A percentile compares a stretch with the other conserved stretches of the same genome.
Conservation (phyloP, 805 yeast species). For the Clavispora phyllophila region DNA sequence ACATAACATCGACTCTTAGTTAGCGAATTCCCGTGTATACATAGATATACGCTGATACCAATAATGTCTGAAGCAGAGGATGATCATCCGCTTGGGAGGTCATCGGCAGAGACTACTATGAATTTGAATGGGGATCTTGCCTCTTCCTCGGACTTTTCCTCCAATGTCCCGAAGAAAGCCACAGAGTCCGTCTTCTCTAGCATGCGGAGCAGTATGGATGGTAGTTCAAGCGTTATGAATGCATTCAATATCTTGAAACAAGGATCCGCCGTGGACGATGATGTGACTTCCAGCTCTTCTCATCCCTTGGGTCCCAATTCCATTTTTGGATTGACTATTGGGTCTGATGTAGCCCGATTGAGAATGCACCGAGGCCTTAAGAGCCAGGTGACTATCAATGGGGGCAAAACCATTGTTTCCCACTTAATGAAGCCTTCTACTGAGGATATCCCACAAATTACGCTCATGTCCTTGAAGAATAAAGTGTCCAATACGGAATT, state of each 20-base stretch:
- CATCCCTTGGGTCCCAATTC: constrained; percentile 71
- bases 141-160: constrained; percentile 11
- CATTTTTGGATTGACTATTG: constrained; percentile 68
- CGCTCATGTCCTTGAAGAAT: constrained; percentile 34
- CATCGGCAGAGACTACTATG: constrained; percentile 12
- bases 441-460: constrained; percentile 80
- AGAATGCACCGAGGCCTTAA: constrained; percentile 30
- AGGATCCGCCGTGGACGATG: constrained; percentile 14
- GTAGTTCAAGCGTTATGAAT: constrained; percentile 7
- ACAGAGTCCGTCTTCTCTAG: constrained; percentile 14
- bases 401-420: constrained; percentile 38
- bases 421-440: constrained; percentile 64
- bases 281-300: constrained; percentile 20
- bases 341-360: constrained; percentile 42
- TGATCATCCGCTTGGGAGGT: neutral
- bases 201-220: constrained; percentile 13
- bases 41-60: neutral
- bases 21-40: neutral
- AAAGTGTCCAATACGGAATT: constrained; percentile 22
- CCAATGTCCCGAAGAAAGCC: constrained; percentile 7
- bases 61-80: neutral
- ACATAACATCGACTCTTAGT: neutral
- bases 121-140: constrained; percentile 15
- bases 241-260: constrained; percentile 14
- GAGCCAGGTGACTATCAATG: constrained; percentile 33